phyloP scores from a whole-genome alignment of 1,284 basidiomycete genomes.

The Melampsora americana region DNA sequence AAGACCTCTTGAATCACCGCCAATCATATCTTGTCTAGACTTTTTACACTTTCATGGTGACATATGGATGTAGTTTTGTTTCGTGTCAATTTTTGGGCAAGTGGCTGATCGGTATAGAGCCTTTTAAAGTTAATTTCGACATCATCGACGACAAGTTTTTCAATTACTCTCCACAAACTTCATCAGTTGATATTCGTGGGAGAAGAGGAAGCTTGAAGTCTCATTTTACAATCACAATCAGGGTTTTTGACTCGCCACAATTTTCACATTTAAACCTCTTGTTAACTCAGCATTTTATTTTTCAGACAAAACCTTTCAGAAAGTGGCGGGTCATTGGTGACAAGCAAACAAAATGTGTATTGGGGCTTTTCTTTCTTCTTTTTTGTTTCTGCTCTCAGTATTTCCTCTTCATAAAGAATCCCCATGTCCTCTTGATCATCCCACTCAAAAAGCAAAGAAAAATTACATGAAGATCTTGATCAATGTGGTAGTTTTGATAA shows the following conservation, averaged over 20 bases:
- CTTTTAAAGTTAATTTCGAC: too few relatives aligned
- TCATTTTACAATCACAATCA: background rate
- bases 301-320: conserved; percentile 3
- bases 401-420: background rate
- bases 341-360: conserved; percentile 4
- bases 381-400: conserved; percentile 1
- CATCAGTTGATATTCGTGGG: too few relatives aligned
- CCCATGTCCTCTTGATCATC: background rate
- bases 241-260: conserved; percentile 6
- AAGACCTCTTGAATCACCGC: background rate
- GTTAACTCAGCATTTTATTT: conserved; percentile 13
- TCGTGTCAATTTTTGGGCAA: too few relatives aligned
- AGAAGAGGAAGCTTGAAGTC: background rate
- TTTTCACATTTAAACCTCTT: conserved; percentile 6
- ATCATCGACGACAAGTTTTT: too few relatives aligned
- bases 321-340: background rate
- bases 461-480: background rate
- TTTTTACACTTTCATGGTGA: too few relatives aligned
- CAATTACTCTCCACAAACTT: too few relatives aligned
- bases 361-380: background rate
- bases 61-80: too few relatives aligned
- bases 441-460: background rate
- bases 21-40: too few relatives aligned
- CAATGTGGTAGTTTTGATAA: background rate
- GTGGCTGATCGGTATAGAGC: too few relatives aligned